phyloP scores from a whole-genome alignment of 2,329 filamentous ascomycete species.

The Sporothrix pallida region DNA sequence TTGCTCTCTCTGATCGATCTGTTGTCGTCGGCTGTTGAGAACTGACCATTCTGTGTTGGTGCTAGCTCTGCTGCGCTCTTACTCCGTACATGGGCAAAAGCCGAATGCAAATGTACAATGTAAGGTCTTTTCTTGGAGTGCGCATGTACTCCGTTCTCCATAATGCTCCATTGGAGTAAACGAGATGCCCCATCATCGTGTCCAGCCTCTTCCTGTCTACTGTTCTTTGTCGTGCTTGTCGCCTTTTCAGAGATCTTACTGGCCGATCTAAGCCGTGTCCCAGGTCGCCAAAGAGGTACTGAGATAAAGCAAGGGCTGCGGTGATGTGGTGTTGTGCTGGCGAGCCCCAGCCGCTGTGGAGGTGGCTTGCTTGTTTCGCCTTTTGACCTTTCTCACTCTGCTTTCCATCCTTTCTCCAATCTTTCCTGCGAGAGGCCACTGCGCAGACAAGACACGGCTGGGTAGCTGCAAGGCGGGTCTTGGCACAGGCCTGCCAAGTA shows the following conservation, averaged over 20 bases:
- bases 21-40: not conserved
- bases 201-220: not conserved
- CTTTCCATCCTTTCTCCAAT: too few species aligned
- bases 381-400: not conserved
- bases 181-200: not conserved
- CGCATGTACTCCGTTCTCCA: not conserved
- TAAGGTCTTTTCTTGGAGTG: too few species aligned
- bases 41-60: not conserved
- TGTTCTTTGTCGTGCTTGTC: not conserved
- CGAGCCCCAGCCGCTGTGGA: slow-evolving; percentile 7
- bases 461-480: slow-evolving; percentile 1
- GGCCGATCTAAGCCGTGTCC: not conserved
- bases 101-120: not conserved
- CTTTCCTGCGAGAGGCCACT: not conserved
- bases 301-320: not conserved
- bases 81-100: not conserved
- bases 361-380: slow-evolving; percentile 13
- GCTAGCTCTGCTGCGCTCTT: not conserved
- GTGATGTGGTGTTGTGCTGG: not conserved
- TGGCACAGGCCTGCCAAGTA: slow-evolving; percentile 22
- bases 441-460: slow-evolving; percentile 24
- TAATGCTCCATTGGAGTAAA: not conserved
- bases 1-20: not conserved
- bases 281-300: too few species aligned
- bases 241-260: not conserved